Evolutionary conservation across 225 moss, liverwort and hornwort genomes (phyloP), one percentile per base, ranked within the genome.

Genomic region (Marchantia polymorpha): DNA sequence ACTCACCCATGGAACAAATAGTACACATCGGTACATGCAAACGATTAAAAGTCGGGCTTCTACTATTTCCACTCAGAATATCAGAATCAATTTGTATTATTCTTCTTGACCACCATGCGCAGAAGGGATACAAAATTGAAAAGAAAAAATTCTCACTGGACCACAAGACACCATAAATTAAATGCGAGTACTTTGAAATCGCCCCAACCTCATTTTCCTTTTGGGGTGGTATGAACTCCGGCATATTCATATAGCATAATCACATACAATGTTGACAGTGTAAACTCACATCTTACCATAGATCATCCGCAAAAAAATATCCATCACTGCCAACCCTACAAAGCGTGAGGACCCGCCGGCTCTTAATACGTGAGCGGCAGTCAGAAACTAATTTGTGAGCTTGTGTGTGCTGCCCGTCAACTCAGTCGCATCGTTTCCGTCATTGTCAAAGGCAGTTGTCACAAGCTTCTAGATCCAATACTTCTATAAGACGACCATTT

Each of bases 251-350:
- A 39, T 19, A 16, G 26, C 64, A 64, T 64, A 23, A 64, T 64
- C 64, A 69, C 19, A 39, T 69, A 19, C 30, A 69, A 47, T 19
- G 74, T 16, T 75, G 74, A n/a, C 74, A 75, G 74, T 75, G 56
- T 16, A 30, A 75, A 55, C 74, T 75, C 74, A 75, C 74, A n/a
- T 75, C 56, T 75, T 56, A 55, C 74, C 30, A 31, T 75, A 75
- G 14, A 39, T 75, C 74, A 75, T 75, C 74, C 74, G 74, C 74
- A 75, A 75, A 55, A 75, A 64, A 77, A 80, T 64, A 76, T 77
- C 67, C 31, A 81, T 68, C 73, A 73, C 77, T 59, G 66, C 74
- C 50, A 63, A 60, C 12, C 79, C 80, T 74, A 59, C 12, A 52
- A n/a, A 25, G 51, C 25, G 13, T 19, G 26, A 75, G 49, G 55